A percentile compares a stretch with the other conserved stretches of the same genome.
Evolutionary conservation across 2,329 filamentous ascomycete genomes (phyloP).

Genomic region (Aspergillus uvarum): DNA sequence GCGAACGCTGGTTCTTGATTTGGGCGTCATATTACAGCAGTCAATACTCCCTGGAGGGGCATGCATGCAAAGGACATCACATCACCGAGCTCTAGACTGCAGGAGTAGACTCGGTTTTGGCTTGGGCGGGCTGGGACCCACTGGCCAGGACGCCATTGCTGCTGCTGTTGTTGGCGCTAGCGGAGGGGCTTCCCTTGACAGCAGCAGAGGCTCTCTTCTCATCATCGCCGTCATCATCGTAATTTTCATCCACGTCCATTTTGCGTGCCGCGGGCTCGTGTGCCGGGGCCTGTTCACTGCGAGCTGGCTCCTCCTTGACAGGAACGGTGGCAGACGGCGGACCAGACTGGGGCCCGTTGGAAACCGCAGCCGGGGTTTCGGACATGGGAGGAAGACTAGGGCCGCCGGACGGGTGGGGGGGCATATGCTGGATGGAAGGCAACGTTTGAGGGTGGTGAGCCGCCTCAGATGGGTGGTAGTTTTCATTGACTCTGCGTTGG

Average conservation of each 20-base stretch:
- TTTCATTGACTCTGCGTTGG: conserved; percentile 70
- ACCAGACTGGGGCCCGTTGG: conserved; percentile 45
- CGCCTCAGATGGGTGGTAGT: conserved; percentile 88
- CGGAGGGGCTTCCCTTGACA: conserved; percentile 37
- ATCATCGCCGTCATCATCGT: conserved; percentile 91
- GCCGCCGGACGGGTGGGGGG: conserved; percentile 46
- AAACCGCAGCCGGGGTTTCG: conserved; percentile 42
- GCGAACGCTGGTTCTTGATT: background rate
- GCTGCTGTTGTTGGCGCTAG: conserved; percentile 27
- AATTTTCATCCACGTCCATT: conserved; percentile 97
- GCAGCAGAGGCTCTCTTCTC: conserved; percentile 54
- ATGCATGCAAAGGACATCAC: conserved; percentile 1
- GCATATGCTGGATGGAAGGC: conserved; percentile 50
- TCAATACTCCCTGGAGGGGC: background rate
- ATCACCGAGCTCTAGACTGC: conserved; percentile 21
- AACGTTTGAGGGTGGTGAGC: conserved; percentile 76
- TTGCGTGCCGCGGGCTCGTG: conserved; percentile 87
- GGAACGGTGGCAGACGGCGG: conserved; percentile 51
- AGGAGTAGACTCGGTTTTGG: conserved; percentile 30
- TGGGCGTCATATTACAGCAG: background rate
- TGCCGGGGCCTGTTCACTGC: conserved; percentile 50
- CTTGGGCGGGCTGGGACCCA: conserved; percentile 29
- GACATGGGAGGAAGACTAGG: conserved; percentile 60
- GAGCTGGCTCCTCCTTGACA: conserved; percentile 56
- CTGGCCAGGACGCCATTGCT: conserved; percentile 28